These are phyloP conservation scores for Moricandia arvensis DNA, from an alignment of 345 rosid species.

Conservation along the genomic window DNA sequence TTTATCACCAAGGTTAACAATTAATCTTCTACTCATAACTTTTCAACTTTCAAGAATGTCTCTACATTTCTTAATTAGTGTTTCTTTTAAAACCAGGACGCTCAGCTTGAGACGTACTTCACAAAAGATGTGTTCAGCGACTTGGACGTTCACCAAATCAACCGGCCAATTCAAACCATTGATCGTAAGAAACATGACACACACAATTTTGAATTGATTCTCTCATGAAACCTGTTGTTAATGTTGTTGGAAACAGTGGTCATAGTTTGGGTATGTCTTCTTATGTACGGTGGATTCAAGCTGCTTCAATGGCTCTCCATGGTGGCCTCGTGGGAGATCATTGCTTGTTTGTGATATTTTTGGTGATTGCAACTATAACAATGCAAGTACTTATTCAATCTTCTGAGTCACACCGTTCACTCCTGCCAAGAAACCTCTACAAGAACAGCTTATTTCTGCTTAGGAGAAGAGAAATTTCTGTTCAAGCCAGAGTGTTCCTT, in stretches of 20 bases:
- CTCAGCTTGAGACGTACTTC: constrained; percentile 51
- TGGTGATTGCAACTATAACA: constrained; percentile 46
- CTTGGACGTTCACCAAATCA: constrained; percentile 44
- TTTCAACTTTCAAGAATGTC: neutral
- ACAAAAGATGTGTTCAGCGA: constrained; percentile 48
- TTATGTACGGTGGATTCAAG: constrained; percentile 40
- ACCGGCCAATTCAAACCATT: constrained; percentile 59
- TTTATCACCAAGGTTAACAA: constrained; percentile 61
- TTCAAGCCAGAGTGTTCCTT: neutral
- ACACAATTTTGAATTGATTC: neutral
- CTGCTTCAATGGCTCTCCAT: constrained; percentile 44
- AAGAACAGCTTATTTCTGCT: constrained; percentile 38
- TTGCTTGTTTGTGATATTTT: constrained; percentile 33
- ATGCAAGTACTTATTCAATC: constrained; percentile 71
- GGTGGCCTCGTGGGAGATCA: constrained; percentile 54
- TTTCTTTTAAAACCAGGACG: constrained; percentile 45
- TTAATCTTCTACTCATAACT: neutral
- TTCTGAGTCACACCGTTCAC: constrained; percentile 62
- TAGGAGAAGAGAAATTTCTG: constrained; percentile 1
- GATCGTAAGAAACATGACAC: constrained; percentile 46
- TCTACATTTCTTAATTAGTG: neutral
- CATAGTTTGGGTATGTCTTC: constrained; percentile 46
- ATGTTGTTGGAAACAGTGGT: constrained; percentile 46
- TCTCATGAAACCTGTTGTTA: neutral
- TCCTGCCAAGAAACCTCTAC: constrained; percentile 36